Percentiles rank a stretch among this genome's conserved stretches.
These are phyloP conservation scores for Rhododendron kiyosumense DNA, from an alignment of 148 eudicot species.

Conservation along the genomic window DNA sequence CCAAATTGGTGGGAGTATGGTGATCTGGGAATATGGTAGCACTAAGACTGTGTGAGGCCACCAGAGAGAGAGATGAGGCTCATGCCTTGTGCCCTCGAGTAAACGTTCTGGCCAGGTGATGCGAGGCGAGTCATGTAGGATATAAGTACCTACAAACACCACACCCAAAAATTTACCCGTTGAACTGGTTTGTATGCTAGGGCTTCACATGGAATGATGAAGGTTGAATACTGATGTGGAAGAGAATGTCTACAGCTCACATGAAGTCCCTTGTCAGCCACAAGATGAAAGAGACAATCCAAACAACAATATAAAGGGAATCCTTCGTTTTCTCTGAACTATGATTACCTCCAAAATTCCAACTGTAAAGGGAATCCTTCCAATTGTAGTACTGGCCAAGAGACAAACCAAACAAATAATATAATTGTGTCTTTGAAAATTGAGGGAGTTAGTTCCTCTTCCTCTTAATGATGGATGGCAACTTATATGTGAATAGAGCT, in stretches of 20 bases:
- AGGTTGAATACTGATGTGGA: neutral
- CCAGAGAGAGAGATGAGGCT: neutral
- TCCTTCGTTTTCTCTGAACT: neutral
- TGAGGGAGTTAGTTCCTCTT: neutral
- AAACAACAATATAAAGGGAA: no score
- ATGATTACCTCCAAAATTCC: neutral
- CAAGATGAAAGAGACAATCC: neutral
- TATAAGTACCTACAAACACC: neutral
- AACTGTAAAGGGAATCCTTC: neutral
- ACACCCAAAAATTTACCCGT: neutral
- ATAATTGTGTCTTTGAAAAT: neutral
- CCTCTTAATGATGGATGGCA: neutral
- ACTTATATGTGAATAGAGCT: neutral
- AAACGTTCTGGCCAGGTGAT: neutral
- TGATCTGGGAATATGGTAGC: neutral
- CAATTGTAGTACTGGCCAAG: neutral
- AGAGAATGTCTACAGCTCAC: neutral
- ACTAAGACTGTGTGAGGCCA: neutral
- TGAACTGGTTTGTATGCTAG: neutral
- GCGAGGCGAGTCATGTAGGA: neutral
- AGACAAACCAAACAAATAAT: neutral
- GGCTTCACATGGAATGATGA: neutral
- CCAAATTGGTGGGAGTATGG: neutral
- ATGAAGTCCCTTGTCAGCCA: neutral
- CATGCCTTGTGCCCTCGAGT: neutral